Conservation (phyloP, 2,329 filamentous ascomycete genomes). For the Diaporthe sp. region DNA sequence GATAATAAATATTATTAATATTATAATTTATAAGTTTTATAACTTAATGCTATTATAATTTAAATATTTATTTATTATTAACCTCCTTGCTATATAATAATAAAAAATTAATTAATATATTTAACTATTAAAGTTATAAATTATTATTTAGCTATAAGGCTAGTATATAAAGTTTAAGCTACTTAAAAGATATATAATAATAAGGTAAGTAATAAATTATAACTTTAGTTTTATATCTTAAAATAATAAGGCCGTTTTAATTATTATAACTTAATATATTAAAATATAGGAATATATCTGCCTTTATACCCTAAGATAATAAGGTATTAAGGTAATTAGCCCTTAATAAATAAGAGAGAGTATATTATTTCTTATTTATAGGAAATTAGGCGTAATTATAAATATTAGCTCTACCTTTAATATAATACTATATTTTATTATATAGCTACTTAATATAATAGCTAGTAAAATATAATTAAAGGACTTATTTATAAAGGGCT, state of each 20-base stretch:
- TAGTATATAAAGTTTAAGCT: no score
- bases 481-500: no score
- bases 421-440: no score
- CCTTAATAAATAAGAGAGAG: background rate
- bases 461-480: fast-evolving
- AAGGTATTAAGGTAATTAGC: background rate
- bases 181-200: background rate
- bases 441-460: no score
- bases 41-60: background rate
- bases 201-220: background rate
- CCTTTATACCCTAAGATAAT: background rate
- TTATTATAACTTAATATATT: background rate
- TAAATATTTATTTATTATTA: background rate
- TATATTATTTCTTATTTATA: no score
- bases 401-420: no score
- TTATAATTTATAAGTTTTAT: background rate
- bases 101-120: background rate
- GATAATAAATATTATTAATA: background rate
- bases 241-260: background rate
- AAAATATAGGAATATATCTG: background rate
- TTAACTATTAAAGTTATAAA: background rate
- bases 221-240: background rate
- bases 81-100: background rate
- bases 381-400: no score
- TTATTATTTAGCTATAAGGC: no score